Conservation (phyloP, 2,329 filamentous ascomycete species). For the Botrytis byssoidea region DNA sequence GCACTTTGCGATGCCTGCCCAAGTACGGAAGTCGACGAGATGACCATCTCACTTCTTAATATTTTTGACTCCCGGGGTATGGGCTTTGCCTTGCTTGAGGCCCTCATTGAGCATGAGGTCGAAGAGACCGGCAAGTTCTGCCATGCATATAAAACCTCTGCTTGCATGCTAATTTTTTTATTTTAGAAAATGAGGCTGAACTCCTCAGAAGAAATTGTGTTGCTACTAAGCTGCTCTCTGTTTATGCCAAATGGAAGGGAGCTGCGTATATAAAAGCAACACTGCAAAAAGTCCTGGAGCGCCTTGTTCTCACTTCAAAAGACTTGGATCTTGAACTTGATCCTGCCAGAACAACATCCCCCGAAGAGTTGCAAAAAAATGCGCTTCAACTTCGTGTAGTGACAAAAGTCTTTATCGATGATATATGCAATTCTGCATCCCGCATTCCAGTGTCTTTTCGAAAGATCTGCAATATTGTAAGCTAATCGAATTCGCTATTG, state of each 20-base stretch:
- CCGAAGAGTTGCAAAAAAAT: slow-evolving; percentile 65
- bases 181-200: slow-evolving; percentile 63
- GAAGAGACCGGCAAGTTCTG: slow-evolving; percentile 56
- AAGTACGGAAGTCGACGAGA: slow-evolving; percentile 65
- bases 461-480: slow-evolving; percentile 65
- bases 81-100: slow-evolving; percentile 62
- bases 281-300: slow-evolving; percentile 64
- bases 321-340: slow-evolving; percentile 68
- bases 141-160: not conserved
- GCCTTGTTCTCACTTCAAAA: slow-evolving; percentile 64
- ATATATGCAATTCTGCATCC: slow-evolving; percentile 62
- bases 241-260: slow-evolving; percentile 72
- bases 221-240: slow-evolving; percentile 69
- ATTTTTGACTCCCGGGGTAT: slow-evolving; percentile 67
- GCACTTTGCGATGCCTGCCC: slow-evolving; percentile 66
- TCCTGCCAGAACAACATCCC: slow-evolving; percentile 57
- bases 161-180: slow-evolving; percentile 15
- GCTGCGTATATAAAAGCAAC: slow-evolving; percentile 61
- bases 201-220: slow-evolving; percentile 67
- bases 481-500: slow-evolving; percentile 34
- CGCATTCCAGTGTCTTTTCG: slow-evolving; percentile 63
- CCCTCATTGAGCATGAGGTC: slow-evolving; percentile 66
- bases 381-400: slow-evolving; percentile 64
- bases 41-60: slow-evolving; percentile 65
- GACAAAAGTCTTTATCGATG: slow-evolving; percentile 69